Evolutionary conservation across 805 yeast species (phyloP).

Genomic region (Wickerhamiella sorbophila): DNA sequence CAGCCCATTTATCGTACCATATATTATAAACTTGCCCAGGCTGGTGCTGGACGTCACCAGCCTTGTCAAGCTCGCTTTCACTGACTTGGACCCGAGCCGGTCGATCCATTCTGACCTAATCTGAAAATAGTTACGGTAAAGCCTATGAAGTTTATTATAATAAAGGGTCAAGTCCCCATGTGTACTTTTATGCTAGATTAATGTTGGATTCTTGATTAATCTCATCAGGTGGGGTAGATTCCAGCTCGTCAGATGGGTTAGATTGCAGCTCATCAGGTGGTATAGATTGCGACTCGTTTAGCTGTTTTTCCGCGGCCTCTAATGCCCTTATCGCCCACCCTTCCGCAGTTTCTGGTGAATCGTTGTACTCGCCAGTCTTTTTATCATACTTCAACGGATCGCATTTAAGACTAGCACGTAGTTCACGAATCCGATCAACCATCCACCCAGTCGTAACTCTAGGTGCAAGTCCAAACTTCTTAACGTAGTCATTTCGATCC

Average conservation of each 20-base stretch:
- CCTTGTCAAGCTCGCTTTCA: slow-evolving; percentile 5
- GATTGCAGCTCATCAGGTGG: no score
- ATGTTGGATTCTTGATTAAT: no score
- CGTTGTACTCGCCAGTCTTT: background rate
- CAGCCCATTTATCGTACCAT: slow-evolving; percentile 86
- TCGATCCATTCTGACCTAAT: background rate
- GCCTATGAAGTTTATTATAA: no score
- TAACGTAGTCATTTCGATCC: slow-evolving; percentile 6
- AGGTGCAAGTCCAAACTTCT: background rate
- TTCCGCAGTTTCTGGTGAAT: background rate
- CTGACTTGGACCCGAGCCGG: slow-evolving; percentile 12
- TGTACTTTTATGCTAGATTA: no score
- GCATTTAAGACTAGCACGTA: slow-evolving; percentile 14
- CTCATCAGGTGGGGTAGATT: no score
- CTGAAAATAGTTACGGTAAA: no score
- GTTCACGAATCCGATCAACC: slow-evolving; percentile 22
- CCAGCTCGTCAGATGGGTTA: no score
- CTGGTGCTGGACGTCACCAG: slow-evolving; percentile 26
- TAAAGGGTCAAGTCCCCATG: no score
- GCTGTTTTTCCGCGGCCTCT: no score
- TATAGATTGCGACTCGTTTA: no score
- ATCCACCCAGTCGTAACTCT: slow-evolving; percentile 22
- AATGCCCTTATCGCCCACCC: slow-evolving; percentile 6
- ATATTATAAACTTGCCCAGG: slow-evolving; percentile 69
- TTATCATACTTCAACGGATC: slow-evolving; percentile 8